phyloP scores from a whole-genome alignment of 2,329 filamentous ascomycete species.

The Lachnellula cervina region DNA sequence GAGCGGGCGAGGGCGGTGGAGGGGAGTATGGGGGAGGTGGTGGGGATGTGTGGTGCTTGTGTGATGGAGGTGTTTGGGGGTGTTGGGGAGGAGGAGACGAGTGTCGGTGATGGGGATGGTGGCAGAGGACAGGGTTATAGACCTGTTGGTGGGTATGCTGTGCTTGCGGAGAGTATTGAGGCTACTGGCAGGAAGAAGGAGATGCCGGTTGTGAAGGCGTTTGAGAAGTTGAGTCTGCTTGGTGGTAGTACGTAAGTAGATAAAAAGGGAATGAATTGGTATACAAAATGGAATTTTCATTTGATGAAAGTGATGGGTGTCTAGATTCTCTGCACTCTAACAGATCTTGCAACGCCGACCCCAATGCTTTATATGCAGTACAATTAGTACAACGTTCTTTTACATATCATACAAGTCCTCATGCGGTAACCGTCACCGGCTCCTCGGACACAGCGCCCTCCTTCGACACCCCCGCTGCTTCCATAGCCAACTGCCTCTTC shows the following conservation, averaged over 20 bases:
- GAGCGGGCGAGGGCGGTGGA: conserved; percentile 80
- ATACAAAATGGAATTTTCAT: not conserved
- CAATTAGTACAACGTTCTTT: conserved; percentile 9
- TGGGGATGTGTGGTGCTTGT: conserved; percentile 62
- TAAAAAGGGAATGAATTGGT: not conserved
- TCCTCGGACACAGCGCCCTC: not conserved
- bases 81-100: conserved; percentile 6
- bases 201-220: conserved; percentile 30
- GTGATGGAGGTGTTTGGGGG: conserved; percentile 65
- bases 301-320: not conserved
- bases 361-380: conserved; percentile 21
- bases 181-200: conserved; percentile 27
- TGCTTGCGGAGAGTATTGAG: conserved; percentile 31
- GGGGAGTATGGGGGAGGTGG: conserved; percentile 66
- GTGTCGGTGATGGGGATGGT: conserved; percentile 8
- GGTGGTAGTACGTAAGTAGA: conserved; percentile 13
- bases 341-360: conserved; percentile 19
- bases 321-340: conserved; percentile 1
- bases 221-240: conserved; percentile 42
- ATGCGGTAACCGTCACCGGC: conserved; percentile 8
- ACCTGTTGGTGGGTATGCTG: conserved; percentile 30
- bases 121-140: conserved; percentile 21
- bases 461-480: conserved; percentile 16
- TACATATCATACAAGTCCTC: conserved; percentile 29
- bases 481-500: conserved; percentile 20